These are phyloP conservation scores for Metschnikowia hibisci DNA, from an alignment of 805 yeast genomes.

Conservation along the genomic window DNA sequence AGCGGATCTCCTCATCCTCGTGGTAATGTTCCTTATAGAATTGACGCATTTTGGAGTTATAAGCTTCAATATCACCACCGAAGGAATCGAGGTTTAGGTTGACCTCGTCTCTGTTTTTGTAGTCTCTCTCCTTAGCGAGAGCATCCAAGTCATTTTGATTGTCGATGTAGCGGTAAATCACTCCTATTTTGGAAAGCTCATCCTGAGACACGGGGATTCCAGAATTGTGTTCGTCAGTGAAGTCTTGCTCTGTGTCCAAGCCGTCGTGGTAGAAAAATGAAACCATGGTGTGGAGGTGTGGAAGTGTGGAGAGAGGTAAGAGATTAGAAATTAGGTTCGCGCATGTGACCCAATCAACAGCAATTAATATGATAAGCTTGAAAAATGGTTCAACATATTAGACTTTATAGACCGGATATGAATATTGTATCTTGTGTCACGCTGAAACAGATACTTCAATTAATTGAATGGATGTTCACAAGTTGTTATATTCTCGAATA, in stretches of 20 bases:
- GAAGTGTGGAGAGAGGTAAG: neutral
- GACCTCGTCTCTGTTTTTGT: slow-evolving; percentile 77
- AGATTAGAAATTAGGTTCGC: slow-evolving; percentile 1
- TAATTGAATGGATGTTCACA: too few species aligned
- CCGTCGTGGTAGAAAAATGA: slow-evolving; percentile 64
- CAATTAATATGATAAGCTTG: neutral
- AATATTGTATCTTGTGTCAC: too few species aligned
- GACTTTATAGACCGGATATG: too few species aligned
- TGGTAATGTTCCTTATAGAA: slow-evolving; percentile 87
- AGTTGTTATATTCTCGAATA: too few species aligned
- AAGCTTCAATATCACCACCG: slow-evolving; percentile 51
- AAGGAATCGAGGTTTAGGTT: slow-evolving; percentile 56
- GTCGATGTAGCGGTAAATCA: slow-evolving; percentile 53
- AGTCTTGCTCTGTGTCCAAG: slow-evolving; percentile 47
- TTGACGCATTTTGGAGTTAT: slow-evolving; percentile 58
- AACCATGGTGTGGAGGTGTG: slow-evolving; percentile 22
- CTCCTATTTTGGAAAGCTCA: slow-evolving; percentile 59
- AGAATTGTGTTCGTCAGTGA: slow-evolving; percentile 68
- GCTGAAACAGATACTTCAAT: too few species aligned
- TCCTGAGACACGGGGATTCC: slow-evolving; percentile 54
- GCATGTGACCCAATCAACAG: slow-evolving; percentile 3
- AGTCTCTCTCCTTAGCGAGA: slow-evolving; percentile 65
- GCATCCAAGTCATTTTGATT: slow-evolving; percentile 53
- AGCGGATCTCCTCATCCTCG: slow-evolving; percentile 96
- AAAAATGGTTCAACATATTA: too few species aligned